A percentile compares a stretch with the other conserved stretches of the same genome.
These are phyloP conservation scores for Cyphellophora europaea DNA, from an alignment of 2,329 filamentous ascomycete species.

Conservation along the genomic window DNA sequence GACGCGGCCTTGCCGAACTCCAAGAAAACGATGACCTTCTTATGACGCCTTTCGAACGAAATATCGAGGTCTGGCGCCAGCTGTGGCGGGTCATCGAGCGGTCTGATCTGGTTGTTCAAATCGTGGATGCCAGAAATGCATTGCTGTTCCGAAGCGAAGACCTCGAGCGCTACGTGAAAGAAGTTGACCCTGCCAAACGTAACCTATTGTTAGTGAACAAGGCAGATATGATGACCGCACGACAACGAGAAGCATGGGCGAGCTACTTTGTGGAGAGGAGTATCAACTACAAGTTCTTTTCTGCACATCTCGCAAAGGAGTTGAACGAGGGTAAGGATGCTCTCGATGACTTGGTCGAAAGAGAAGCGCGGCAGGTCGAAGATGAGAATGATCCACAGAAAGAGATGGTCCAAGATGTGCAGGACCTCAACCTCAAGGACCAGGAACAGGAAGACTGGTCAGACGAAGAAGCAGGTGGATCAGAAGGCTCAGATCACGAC, in stretches of 20 bases:
- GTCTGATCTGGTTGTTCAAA: constrained; percentile 92
- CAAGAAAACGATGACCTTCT: constrained; percentile 90
- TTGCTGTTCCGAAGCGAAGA: constrained; percentile 91
- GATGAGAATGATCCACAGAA: constrained; percentile 14
- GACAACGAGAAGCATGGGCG: constrained; percentile 77
- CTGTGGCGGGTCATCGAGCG: constrained; percentile 96
- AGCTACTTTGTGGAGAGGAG: constrained; percentile 70
- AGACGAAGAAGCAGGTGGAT: constrained; percentile 32
- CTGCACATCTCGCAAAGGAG: constrained; percentile 83
- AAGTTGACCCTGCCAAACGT: constrained; percentile 76
- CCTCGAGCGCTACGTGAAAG: constrained; percentile 87
- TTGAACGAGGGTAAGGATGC: constrained; percentile 63
- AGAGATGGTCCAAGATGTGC: constrained; percentile 11
- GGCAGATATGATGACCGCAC: constrained; percentile 93
- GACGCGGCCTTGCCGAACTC: constrained; percentile 79
- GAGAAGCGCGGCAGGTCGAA: constrained; percentile 14
- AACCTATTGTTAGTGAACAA: constrained; percentile 96
- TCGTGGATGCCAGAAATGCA: constrained; percentile 93
- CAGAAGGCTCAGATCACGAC: constrained; percentile 26
- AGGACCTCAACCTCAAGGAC: constrained; percentile 16
- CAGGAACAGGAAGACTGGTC: constrained; percentile 34
- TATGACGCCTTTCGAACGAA: constrained; percentile 96
- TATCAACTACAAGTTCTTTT: constrained; percentile 94
- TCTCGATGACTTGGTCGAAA: constrained; percentile 39
- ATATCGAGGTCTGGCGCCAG: constrained; percentile 95